Evolutionary conservation across 371 early-diverging fungal species (phyloP).

Genomic region (Rhizomucor miehei): DNA sequence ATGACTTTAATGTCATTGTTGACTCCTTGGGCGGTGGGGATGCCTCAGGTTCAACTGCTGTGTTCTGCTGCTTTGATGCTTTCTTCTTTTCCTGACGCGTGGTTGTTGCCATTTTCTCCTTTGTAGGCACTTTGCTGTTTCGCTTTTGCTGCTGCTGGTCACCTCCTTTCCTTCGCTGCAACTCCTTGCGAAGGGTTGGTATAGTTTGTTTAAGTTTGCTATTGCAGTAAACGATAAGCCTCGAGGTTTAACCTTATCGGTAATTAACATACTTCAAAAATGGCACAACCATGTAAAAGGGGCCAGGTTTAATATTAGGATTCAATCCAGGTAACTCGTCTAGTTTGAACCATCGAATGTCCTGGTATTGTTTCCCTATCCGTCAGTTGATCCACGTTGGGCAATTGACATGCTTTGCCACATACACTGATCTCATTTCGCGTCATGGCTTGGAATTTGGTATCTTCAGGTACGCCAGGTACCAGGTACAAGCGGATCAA

Average conservation of each 20-base stretch:
- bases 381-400: not conserved
- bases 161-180: slow-evolving; percentile 14
- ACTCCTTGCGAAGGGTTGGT: slow-evolving; percentile 24
- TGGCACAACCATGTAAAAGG: slow-evolving; percentile 68
- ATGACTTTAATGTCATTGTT: too few species aligned
- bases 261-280: slow-evolving; percentile 54
- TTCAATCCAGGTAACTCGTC: slow-evolving; percentile 49
- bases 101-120: slow-evolving; percentile 3
- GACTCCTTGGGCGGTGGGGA: not conserved
- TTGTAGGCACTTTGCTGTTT: too few species aligned
- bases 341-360: slow-evolving; percentile 47
- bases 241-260: not conserved
- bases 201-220: slow-evolving; percentile 31
- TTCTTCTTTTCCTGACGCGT: too few species aligned
- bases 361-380: slow-evolving; percentile 11
- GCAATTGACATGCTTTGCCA: not conserved
- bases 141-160: too few species aligned
- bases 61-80: not conserved
- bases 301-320: slow-evolving; percentile 22
- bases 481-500: slow-evolving; percentile 90
- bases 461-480: slow-evolving; percentile 85
- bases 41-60: slow-evolving; percentile 1
- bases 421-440: slow-evolving; percentile 94
- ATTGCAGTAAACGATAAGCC: not conserved
- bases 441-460: slow-evolving; percentile 84